Percentiles rank a stretch among this genome's conserved stretches.
phyloP scores from a whole-genome alignment of 2,329 filamentous ascomycete genomes.

The Ustilaginoidea virens region DNA sequence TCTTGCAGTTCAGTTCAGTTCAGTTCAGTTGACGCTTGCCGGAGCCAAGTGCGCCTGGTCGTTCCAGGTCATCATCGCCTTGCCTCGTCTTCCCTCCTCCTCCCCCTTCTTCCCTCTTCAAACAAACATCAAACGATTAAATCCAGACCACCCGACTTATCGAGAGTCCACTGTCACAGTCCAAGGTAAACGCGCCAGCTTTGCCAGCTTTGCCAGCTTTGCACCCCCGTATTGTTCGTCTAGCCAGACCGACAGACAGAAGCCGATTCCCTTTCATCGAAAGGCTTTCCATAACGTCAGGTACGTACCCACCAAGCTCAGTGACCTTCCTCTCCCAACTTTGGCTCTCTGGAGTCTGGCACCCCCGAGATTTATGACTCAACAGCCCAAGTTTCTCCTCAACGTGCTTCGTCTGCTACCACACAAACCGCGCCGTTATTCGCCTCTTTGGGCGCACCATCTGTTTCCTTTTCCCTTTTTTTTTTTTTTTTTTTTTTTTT shows the following conservation, averaged over 20 bases:
- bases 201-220: slow-evolving; percentile 13
- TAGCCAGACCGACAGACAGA: slow-evolving; percentile 9
- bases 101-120: slow-evolving; percentile 20
- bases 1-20: neutral
- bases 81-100: slow-evolving; percentile 20
- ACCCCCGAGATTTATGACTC: slow-evolving; percentile 7
- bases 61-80: slow-evolving; percentile 13
- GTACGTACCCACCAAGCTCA: slow-evolving; percentile 14
- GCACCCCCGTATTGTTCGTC: slow-evolving; percentile 11
- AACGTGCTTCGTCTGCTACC: neutral
- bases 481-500: neutral
- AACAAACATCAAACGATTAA: slow-evolving; percentile 35
- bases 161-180: slow-evolving; percentile 46
- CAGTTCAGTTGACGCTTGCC: no score
- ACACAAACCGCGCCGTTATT: no score
- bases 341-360: neutral
- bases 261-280: slow-evolving; percentile 11
- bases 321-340: slow-evolving; percentile 1
- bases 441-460: neutral
- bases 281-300: slow-evolving; percentile 15
- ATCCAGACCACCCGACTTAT: slow-evolving; percentile 34
- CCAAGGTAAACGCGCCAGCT: slow-evolving; percentile 41
- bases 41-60: slow-evolving; percentile 11
- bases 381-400: slow-evolving; percentile 2
- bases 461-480: neutral